These are phyloP conservation scores for Kurtzmaniella cleridarum DNA, from an alignment of 805 yeast species.

Conservation along the genomic window DNA sequence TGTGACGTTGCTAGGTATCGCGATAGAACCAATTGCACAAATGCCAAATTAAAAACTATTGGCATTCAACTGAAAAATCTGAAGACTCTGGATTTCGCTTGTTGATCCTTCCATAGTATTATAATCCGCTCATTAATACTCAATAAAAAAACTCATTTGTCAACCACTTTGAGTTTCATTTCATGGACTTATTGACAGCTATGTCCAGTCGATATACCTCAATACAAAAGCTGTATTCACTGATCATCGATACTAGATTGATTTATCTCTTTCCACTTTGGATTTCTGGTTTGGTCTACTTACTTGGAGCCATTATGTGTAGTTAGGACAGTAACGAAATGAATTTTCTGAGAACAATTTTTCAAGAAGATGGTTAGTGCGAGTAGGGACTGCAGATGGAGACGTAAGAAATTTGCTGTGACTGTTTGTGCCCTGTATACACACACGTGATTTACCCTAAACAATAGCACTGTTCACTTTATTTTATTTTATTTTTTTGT, in stretches of 20 bases:
- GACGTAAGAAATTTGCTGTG: neutral
- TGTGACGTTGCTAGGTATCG: no score
- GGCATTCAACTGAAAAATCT: no score
- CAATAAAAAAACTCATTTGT: no score
- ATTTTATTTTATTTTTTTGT: neutral
- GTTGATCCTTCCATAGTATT: no score
- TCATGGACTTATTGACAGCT: neutral
- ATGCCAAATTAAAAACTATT: no score
- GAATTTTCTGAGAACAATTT: constrained; percentile 3
- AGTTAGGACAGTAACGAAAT: constrained; percentile 1
- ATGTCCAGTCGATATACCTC: no score
- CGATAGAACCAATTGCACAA: no score
- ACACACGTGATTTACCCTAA: constrained; percentile 1
- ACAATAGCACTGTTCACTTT: no score
- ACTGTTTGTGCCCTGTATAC: constrained; percentile 4
- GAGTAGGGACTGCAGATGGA: constrained; percentile 1
- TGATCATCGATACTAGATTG: neutral
- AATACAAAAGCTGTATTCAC: no score
- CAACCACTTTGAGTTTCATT: neutral
- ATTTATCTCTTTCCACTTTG: neutral
- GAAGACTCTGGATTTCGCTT: no score
- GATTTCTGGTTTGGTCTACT: constrained; percentile 6
- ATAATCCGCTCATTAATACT: no score
- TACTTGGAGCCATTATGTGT: constrained; percentile 19
- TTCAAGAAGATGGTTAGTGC: neutral